Base-by-base conservation (phyloP, 768 basidiomycete genomes). In the Cystobasidium ongulense region DNA sequence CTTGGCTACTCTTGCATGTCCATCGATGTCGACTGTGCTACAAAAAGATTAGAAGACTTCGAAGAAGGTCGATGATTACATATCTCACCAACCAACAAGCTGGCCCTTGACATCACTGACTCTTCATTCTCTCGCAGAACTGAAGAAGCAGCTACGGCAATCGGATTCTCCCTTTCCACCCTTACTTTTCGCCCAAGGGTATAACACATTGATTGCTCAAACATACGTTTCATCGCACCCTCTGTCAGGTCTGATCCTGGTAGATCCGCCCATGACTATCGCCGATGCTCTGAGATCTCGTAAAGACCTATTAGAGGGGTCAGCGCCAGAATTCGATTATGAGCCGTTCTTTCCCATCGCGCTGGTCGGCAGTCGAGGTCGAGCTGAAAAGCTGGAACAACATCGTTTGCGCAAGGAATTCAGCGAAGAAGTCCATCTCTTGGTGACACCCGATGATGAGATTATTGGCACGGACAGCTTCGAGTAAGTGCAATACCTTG, bases 221-320 rank as follows among this genome's bases (percentile, higher is more conserved):
- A 83, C 85, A 25, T 90, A 88, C 79, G 85, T 90, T 74, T 88
- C 87, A 1, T 88, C 87, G 25, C 81, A 88, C 76, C 87, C 88
- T 1, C 86, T 86, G 5, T 82, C 84, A 3, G 88, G 85, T 0
- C 82, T 90, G 62, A 83, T 88, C 72, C 82, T 89, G n/a, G 84
- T 88, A 36, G 85, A 85, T 27, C 87, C 86, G 10, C 86, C 86
- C 0, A 61, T 82, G 11, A 82, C 83, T 50, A 84, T 86, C 67
- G 76, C 78, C 8, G 78, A 80, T 0, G 77, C 85, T 23, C 63
- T 79, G 1, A 76, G 75, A 15, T 66, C 41, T 38, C 65, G 77
- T 33, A 82, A 85, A 0, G 50, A 23, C 82, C 81, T 0, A 78
- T 80, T 23, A 78, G 72, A 17, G 63, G 63, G 31, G 71, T 59